Evolutionary conservation across 345 rosid genomes (phyloP).

Genomic region (Stellera chamaejasme): DNA sequence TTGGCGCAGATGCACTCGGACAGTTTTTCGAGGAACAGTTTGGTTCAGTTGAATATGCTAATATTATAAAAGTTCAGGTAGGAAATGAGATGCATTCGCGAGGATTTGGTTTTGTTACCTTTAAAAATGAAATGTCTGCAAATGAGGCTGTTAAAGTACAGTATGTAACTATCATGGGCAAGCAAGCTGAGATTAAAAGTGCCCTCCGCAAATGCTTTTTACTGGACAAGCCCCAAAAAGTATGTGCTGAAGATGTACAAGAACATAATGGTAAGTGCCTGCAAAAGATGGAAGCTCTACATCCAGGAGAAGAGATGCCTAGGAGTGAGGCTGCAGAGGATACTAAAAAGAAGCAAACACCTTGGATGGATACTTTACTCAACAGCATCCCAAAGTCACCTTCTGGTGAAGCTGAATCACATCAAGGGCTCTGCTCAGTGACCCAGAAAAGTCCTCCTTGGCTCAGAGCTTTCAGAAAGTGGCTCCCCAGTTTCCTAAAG

Average conservation of each 20-base stretch:
- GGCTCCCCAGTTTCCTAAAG: slow-evolving; percentile 55
- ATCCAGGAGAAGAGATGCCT: slow-evolving; percentile 12
- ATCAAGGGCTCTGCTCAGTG: neutral
- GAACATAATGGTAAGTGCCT: slow-evolving; percentile 14
- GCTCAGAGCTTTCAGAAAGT: slow-evolving; percentile 51
- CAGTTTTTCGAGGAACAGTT: slow-evolving; percentile 31
- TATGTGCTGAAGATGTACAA: slow-evolving; percentile 9
- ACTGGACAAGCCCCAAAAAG: slow-evolving; percentile 19
- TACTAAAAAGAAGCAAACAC: slow-evolving; percentile 9
- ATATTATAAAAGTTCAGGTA: slow-evolving; percentile 18
- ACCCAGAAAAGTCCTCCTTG: slow-evolving; percentile 33
- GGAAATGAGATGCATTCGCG: slow-evolving; percentile 28
- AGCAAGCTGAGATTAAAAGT: slow-evolving; percentile 50
- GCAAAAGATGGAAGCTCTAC: slow-evolving; percentile 7
- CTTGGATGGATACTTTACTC: slow-evolving; percentile 44
- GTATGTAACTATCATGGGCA: slow-evolving; percentile 34
- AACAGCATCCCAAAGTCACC: slow-evolving; percentile 26
- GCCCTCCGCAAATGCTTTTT: slow-evolving; percentile 21
- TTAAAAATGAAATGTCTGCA: slow-evolving; percentile 38
- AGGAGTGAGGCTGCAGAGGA: slow-evolving; percentile 19
- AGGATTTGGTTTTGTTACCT: slow-evolving; percentile 58
- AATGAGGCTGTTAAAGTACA: slow-evolving; percentile 41
- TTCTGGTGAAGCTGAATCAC: slow-evolving; percentile 12
- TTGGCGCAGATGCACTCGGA: slow-evolving; percentile 32
- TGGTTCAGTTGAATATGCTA: slow-evolving; percentile 48